Percentiles rank a stretch among this genome's conserved stretches.
Evolutionary conservation across 768 basidiomycete genomes (phyloP).

Genomic region (Lactarius deliciosus): DNA sequence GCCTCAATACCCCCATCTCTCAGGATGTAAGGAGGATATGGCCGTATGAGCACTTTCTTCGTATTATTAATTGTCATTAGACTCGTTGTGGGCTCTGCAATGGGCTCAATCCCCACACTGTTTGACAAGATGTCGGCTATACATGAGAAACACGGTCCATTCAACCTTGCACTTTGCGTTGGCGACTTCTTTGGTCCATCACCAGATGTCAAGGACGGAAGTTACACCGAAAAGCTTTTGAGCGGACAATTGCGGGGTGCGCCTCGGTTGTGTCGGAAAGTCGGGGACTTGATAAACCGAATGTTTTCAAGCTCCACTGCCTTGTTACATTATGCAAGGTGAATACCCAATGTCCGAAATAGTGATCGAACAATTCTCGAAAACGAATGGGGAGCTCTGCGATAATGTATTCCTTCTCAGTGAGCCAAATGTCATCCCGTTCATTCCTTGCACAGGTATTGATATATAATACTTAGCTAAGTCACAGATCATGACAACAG

Average conservation of each 20-base stretch:
- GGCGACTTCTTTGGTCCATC: conserved; percentile 81
- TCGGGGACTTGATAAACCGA: conserved; percentile 4
- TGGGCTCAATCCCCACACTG: conserved; percentile 70
- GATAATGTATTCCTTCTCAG: conserved; percentile 84
- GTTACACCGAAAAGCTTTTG: conserved; percentile 60
- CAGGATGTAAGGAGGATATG: conserved; percentile 15
- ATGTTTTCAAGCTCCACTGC: conserved; percentile 63
- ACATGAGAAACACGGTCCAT: conserved; percentile 90
- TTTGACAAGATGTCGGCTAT: conserved; percentile 81
- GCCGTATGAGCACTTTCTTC: neutral
- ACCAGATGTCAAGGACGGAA: conserved; percentile 34
- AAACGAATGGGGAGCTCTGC: conserved; percentile 76
- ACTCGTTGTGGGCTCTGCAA: conserved; percentile 78
- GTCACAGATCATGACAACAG: conserved; percentile 76
- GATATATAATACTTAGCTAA: conserved; percentile 52
- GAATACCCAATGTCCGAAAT: conserved; percentile 66
- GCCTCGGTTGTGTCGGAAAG: conserved; percentile 22
- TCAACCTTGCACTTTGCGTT: conserved; percentile 75
- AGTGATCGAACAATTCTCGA: conserved; percentile 73
- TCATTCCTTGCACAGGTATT: conserved; percentile 9
- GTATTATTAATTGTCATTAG: conserved; percentile 35
- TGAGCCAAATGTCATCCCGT: conserved; percentile 41
- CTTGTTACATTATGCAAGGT: conserved; percentile 93
- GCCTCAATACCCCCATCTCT: conserved; percentile 6
- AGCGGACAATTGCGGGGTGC: conserved; percentile 67